A percentile compares a stretch with the other conserved stretches of the same genome.
These are phyloP conservation scores for Afroboletus lepidellus DNA, from an alignment of 1,284 basidiomycete genomes.

Conservation along the genomic window DNA sequence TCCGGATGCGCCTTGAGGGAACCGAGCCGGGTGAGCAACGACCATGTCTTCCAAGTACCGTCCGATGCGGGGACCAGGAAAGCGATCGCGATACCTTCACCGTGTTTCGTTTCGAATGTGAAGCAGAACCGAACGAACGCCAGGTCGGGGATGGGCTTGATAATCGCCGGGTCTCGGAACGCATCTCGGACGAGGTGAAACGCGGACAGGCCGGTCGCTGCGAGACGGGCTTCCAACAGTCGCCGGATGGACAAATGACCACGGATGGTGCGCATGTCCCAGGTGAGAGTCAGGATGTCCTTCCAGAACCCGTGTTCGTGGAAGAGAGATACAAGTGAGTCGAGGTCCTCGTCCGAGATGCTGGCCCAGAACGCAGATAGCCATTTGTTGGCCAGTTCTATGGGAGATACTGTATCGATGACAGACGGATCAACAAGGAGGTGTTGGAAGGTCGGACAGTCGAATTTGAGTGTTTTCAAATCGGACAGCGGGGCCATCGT, in stretches of 20 bases:
- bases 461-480: slow-evolving; percentile 10
- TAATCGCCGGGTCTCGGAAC: slow-evolving; percentile 14
- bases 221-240: slow-evolving; percentile 19
- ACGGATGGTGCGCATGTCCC: slow-evolving; percentile 28
- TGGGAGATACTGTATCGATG: slow-evolving; percentile 13
- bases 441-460: slow-evolving; percentile 21
- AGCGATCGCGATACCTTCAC: slow-evolving; percentile 20
- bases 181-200: slow-evolving; percentile 16
- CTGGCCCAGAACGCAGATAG: slow-evolving; percentile 25
- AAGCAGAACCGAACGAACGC: slow-evolving; percentile 25
- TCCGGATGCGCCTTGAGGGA: slow-evolving; percentile 45
- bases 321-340: slow-evolving; percentile 17
- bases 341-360: slow-evolving; percentile 20
- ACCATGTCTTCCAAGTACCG: slow-evolving; percentile 29
- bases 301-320: slow-evolving; percentile 29
- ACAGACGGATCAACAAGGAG: slow-evolving; percentile 17
- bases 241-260: slow-evolving; percentile 20
- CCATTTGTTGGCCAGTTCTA: slow-evolving; percentile 23
- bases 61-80: slow-evolving; percentile 19
- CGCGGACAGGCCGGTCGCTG: slow-evolving; percentile 28
- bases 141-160: slow-evolving; percentile 19
- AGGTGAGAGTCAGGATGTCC: slow-evolving; percentile 30
- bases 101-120: slow-evolving; percentile 25
- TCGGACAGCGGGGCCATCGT: neutral
- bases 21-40: slow-evolving; percentile 46